These are phyloP conservation scores for Lasiosphaeriaceae sp. DNA, from an alignment of 495 filamentous ascomycete genomes.

Conservation along the genomic window DNA sequence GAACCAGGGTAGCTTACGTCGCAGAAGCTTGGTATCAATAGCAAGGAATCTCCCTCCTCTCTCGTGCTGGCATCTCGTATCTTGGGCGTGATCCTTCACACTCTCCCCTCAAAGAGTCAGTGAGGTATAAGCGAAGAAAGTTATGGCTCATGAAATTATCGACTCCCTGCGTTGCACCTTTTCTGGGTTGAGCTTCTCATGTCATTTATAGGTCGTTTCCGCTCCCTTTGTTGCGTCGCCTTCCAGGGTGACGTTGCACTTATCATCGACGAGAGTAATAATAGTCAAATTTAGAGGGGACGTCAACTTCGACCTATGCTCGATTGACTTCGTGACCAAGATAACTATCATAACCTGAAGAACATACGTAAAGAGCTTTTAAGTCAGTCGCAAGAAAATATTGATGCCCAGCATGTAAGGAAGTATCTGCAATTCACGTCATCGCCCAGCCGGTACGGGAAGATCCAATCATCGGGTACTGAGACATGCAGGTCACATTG, in stretches of 20 bases:
- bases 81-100: background rate
- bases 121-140: background rate
- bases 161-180: background rate
- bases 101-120: background rate
- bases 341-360: too few species aligned
- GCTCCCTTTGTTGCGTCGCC: background rate
- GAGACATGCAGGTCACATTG: slow-evolving; percentile 19
- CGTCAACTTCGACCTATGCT: background rate
- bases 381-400: too few species aligned
- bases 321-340: background rate
- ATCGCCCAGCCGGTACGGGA: background rate
- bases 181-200: background rate
- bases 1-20: slow-evolving; percentile 13
- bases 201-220: background rate
- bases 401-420: background rate
- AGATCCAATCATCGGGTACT: slow-evolving; percentile 9
- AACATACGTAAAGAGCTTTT: too few species aligned
- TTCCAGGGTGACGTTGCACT: background rate
- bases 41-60: slow-evolving; percentile 9
- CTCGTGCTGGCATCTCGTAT: slow-evolving; percentile 7
- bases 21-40: slow-evolving; percentile 14
- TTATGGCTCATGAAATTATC: background rate
- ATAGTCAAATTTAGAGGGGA: background rate
- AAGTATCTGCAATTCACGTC: background rate
- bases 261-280: background rate